phyloP scores from a whole-genome alignment of 192 early-diverging fungal genomes.

The Jimgerdemannia lactiflua region DNA sequence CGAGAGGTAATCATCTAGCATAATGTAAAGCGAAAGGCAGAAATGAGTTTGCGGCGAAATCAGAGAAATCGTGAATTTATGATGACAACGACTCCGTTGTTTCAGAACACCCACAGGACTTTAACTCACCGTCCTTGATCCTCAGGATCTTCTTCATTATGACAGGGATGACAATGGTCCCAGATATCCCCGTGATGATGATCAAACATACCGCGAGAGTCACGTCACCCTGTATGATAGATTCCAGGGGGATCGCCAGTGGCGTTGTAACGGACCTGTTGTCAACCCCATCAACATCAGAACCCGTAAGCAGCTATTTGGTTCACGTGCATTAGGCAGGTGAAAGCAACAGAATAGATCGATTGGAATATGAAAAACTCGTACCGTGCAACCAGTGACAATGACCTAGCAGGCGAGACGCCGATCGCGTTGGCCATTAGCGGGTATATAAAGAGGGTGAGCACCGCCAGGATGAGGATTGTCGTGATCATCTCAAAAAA shows the following conservation, averaged over 20 bases:
- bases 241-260: slow-evolving; percentile 17
- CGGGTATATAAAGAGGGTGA: slow-evolving; percentile 16
- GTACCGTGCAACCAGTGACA: slow-evolving; percentile 14
- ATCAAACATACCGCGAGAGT: slow-evolving; percentile 18
- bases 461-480: slow-evolving; percentile 10
- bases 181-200: slow-evolving; percentile 17
- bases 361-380: neutral
- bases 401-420: neutral
- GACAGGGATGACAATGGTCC: slow-evolving; percentile 3
- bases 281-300: neutral
- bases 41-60: too few relatives aligned
- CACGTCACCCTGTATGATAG: slow-evolving; percentile 11
- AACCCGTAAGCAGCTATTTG: too few relatives aligned
- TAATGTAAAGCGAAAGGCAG: neutral
- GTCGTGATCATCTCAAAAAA: slow-evolving; percentile 11
- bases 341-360: neutral
- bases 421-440: slow-evolving; percentile 15
- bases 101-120: too few relatives aligned
- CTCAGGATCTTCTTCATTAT: slow-evolving; percentile 4
- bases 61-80: neutral
- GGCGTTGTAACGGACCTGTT: slow-evolving; percentile 20
- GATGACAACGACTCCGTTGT: neutral
- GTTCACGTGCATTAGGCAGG: neutral
- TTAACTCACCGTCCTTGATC: neutral
- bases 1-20: slow-evolving; percentile 19